Evolutionary conservation across 2,329 filamentous ascomycete species (phyloP).

Genomic region (Penicillium sp.): DNA sequence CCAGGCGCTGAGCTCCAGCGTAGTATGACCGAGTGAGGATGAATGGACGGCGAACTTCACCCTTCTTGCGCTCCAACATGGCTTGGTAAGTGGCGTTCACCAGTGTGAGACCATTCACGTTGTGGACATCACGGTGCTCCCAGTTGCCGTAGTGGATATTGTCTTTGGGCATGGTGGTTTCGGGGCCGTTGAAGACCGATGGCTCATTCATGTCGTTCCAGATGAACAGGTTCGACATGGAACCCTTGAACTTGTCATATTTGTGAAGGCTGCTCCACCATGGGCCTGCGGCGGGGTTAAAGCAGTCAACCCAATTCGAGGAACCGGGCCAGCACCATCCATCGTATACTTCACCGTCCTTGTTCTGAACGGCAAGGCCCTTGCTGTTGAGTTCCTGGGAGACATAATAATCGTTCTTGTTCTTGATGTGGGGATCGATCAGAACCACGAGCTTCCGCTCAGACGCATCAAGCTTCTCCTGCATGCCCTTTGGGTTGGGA

Average conservation of each 20-base stretch:
- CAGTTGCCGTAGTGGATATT: conserved; percentile 88
- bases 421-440: conserved; percentile 98
- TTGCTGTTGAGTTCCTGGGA: conserved; percentile 81
- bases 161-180: conserved; percentile 98
- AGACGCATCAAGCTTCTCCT: conserved; percentile 79
- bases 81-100: conserved; percentile 92
- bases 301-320: conserved; percentile 94
- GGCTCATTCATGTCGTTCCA: conserved; percentile 99
- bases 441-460: conserved; percentile 91
- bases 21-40: conserved; percentile 92
- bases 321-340: conserved; percentile 99
- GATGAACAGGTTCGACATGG: conserved; percentile 82
- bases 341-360: conserved; percentile 84
- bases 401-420: conserved; percentile 73
- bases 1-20: conserved; percentile 82
- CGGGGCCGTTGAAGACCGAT: conserved; percentile 96
- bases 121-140: conserved; percentile 97
- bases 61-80: conserved; percentile 79
- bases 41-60: conserved; percentile 83
- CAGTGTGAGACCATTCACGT: conserved; percentile 92
- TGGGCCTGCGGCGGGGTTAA: conserved; percentile 84
- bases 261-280: conserved; percentile 93
- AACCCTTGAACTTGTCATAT: conserved; percentile 85
- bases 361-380: conserved; percentile 82
- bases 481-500: conserved; percentile 81